Evolutionary conservation across 2,329 filamentous ascomycete genomes (phyloP), one percentile per base, ranked within the genome.

Genomic region (Juglanconis sp.): DNA sequence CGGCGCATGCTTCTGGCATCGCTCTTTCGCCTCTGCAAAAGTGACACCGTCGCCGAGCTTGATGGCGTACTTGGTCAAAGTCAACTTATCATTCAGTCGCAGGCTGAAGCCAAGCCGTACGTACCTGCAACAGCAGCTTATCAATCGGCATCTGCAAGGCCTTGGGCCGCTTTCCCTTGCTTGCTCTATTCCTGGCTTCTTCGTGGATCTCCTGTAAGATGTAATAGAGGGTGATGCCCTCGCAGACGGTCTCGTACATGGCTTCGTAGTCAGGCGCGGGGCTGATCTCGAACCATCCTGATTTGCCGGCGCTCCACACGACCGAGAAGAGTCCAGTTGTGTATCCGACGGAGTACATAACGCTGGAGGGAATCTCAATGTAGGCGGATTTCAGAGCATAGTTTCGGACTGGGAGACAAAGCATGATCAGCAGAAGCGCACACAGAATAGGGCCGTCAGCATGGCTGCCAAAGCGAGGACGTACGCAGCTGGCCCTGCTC

Each of bases 271-370:
- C 71, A 9, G 76, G 68, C n/a, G 82, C 76, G 1, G 89, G 87
- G 36, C 76, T 76, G 47, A 92, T 80, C 68, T 87, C 83, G 69
- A 85, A 91, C 87, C 88, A 91, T 49, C 87, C 88, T 11, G 86
- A 81, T 57, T 77, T 71, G 42, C 86, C 86, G 35, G 80, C 77
- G 1, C 87, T 85, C 89, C 89, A 92, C 35, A 90, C 76, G n/a
- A 83, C 77, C 4, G 83, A 78, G 17, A 78, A 76, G n/a, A 31
- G 17, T 5, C 17, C 34, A 0, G 79, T 79, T 54, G 83, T 80
- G 13, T 76, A 74, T 51, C 82, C 82, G 36, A 88, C 84, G 11
- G 86, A 83, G 67, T 83, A 86, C 36, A 69, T 67, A 2, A 65
- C 64, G 31, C 77, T 78, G 38, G 79, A 74, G n/a, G 76, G 72